These are phyloP conservation scores for Pulveroboletus sp. DNA, from an alignment of 768 basidiomycete species.

Conservation along the genomic window DNA sequence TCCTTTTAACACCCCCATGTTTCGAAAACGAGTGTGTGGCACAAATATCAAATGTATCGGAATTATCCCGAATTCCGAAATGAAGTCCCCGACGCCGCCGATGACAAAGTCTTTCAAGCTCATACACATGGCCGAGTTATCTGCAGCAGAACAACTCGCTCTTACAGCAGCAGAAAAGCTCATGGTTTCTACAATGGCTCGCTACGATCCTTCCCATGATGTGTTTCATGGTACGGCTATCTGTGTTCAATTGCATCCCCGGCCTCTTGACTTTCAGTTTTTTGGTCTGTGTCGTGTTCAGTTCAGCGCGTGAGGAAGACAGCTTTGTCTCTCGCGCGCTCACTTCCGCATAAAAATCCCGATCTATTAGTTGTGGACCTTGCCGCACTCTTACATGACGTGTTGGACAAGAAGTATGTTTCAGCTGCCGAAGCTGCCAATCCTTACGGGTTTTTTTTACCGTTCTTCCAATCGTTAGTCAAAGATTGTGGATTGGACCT, in stretches of 20 bases:
- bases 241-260: neutral
- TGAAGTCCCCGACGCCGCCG: neutral
- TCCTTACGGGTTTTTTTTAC: slow-evolving; percentile 63
- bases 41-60: slow-evolving; percentile 4
- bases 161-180: slow-evolving; percentile 62
- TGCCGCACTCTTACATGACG: slow-evolving; percentile 86
- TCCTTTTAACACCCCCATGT: slow-evolving; percentile 19
- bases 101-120: too few relatives aligned
- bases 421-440: slow-evolving; percentile 53
- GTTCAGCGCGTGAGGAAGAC: slow-evolving; percentile 82
- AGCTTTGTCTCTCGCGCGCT: slow-evolving; percentile 64
- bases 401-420: slow-evolving; percentile 85
- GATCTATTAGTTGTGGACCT: slow-evolving; percentile 81
- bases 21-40: neutral
- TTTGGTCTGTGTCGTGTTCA: slow-evolving; percentile 27
- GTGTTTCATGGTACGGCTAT: slow-evolving; percentile 62
- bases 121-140: slow-evolving; percentile 7
- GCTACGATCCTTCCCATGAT: slow-evolving; percentile 82
- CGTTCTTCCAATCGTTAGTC: slow-evolving; percentile 54
- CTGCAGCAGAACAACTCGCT: slow-evolving; percentile 45
- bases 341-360: slow-evolving; percentile 41
- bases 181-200: slow-evolving; percentile 71
- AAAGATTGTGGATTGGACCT: slow-evolving; percentile 49
- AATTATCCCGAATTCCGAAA: slow-evolving; percentile 26
- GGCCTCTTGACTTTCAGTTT: slow-evolving; percentile 1